These are phyloP conservation scores for Echria macrotheca DNA, from an alignment of 495 filamentous ascomycete genomes.

Conservation along the genomic window DNA sequence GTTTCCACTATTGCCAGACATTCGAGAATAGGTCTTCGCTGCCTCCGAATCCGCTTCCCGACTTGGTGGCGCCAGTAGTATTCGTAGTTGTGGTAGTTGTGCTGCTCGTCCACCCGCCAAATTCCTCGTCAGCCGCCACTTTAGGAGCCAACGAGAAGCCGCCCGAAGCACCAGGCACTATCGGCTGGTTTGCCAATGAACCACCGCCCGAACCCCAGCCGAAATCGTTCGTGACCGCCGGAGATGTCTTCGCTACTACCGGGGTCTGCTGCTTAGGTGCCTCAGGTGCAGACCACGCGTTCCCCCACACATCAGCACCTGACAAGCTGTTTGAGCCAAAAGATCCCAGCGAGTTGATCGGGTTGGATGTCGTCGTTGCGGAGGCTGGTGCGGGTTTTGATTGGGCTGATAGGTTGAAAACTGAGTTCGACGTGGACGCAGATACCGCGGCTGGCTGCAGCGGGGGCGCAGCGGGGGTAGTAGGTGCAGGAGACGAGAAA, in stretches of 20 bases:
- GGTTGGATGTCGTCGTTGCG: constrained; percentile 18
- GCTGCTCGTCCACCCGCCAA: constrained; percentile 83
- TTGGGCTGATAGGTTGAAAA: constrained; percentile 76
- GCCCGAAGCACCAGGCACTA: constrained; percentile 47
- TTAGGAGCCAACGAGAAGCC: constrained; percentile 53
- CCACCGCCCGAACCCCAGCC: constrained; percentile 48
- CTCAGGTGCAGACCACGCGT: constrained; percentile 51
- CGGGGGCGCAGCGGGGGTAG: constrained; percentile 32
- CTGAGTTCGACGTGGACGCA: constrained; percentile 47
- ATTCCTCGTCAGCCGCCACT: constrained; percentile 81
- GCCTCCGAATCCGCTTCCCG: constrained; percentile 53
- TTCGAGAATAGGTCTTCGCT: constrained; percentile 88
- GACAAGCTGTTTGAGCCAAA: constrained; percentile 28
- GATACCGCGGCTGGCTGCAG: constrained; percentile 40
- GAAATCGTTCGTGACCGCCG: constrained; percentile 38
- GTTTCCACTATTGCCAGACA: constrained; percentile 66
- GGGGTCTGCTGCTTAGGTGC: constrained; percentile 29
- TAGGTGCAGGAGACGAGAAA: constrained; percentile 48
- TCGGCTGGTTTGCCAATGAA: constrained; percentile 47
- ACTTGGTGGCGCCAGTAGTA: constrained; percentile 28
- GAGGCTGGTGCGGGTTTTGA: constrained; percentile 41
- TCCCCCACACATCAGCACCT: constrained; percentile 46
- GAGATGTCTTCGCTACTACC: constrained; percentile 26
- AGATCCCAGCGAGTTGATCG: constrained; percentile 28
- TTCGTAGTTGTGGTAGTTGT: constrained; percentile 36